Base-by-base conservation (phyloP, 495 filamentous ascomycete species). In the Xylaria bambusicola region DNA sequence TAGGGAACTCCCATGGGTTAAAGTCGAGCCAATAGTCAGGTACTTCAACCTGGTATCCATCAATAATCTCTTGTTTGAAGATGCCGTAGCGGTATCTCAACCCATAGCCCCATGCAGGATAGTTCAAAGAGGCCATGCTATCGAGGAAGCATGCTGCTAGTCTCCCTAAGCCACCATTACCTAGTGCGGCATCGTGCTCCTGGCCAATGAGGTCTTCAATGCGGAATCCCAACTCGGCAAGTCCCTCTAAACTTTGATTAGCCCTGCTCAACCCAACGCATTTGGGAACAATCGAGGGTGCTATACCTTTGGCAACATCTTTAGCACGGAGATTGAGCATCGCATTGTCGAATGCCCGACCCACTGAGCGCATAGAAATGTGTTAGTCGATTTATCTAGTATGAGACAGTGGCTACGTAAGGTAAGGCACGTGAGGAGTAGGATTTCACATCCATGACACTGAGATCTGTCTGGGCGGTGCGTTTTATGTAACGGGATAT, bases 21-120 rank as follows among this genome's bases (percentile, higher is more conserved):
- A 97, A 97, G 69, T 98, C 94, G 29, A 98, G 84, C 94, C 94
- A 98, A 75, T 98, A 98, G 73, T 98, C 94, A 20, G 94, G 94
- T 46, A 98, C 87, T 66, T 98, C 94, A 49, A 98, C 90, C 73
- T 98, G 94, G 68, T 96, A 98, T 17, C 94, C 94, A 68, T 98
- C 88, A 49, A 97, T 84, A 64, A 98, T 97, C 79, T 98, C 93
- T 77, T 98, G 94, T 79, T 97, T 97, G 85, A 98, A 98, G 69
- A 98, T 98, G 63, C 94, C 94, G 72, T 98, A 98, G 65, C 91
- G 82, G 74, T 98, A 98, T 57, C 94, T 85, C 63, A 98, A 74
- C 17, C 92, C 94, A 65, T 98, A 98, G 38, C 94, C 94, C 94
- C 94, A 98, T 13, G 93, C 94, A 15, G 94, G 90, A 67, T 88